phyloP scores from a whole-genome alignment of 2,329 filamentous ascomycete species.

The Pestalotiopsis sp. region DNA sequence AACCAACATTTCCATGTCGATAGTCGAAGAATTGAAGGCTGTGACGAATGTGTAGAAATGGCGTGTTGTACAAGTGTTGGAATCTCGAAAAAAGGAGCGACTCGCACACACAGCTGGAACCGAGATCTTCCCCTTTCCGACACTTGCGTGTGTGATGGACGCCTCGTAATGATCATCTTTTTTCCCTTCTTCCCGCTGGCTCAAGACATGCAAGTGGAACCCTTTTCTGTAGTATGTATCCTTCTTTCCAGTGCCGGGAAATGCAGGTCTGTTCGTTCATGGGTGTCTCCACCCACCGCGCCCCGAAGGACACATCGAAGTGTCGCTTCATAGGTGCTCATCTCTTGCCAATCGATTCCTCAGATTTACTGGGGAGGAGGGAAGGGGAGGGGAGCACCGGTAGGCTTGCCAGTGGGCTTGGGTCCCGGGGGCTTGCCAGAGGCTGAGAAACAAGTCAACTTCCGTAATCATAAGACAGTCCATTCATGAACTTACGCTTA shows the following conservation, averaged over 20 bases:
- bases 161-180: not conserved
- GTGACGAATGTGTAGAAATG: slow-evolving; percentile 1
- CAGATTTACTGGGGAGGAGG: slow-evolving; percentile 1
- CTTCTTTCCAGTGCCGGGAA: slow-evolving; percentile 1
- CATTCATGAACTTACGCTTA: not conserved
- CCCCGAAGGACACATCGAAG: not conserved
- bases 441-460: not conserved
- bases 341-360: not conserved
- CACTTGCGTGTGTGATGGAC: not conserved
- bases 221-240: not conserved
- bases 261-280: slow-evolving; percentile 8
- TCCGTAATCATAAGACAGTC: not conserved
- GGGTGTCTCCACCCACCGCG: not conserved
- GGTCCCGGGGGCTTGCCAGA: not conserved
- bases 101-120: not conserved
- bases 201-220: slow-evolving; percentile 5
- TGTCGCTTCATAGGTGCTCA: not conserved
- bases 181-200: not conserved
- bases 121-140: not conserved
- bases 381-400: not conserved
- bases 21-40: slow-evolving; percentile 10
- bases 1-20: slow-evolving; percentile 1
- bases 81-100: not conserved
- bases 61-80: slow-evolving; percentile 10
- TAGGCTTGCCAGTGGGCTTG: slow-evolving; percentile 7